Evolutionary conservation across 805 yeast species (phyloP).

Genomic region (Cyberlindnera misumaiensis): DNA sequence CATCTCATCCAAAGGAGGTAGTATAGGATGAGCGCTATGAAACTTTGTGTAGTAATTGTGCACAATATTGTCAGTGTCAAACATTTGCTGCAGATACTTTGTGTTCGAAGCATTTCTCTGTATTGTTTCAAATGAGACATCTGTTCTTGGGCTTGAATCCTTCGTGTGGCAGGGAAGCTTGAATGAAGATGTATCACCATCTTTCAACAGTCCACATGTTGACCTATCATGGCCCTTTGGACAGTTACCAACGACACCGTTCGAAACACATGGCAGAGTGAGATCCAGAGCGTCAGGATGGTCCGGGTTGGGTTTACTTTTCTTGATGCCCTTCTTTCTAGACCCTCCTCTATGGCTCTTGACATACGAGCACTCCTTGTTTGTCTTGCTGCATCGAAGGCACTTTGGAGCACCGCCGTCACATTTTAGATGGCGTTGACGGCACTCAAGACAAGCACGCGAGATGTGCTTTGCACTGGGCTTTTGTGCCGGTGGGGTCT

Average conservation of each 20-base stretch:
- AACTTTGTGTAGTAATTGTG: constrained; percentile 30
- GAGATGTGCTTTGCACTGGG: constrained; percentile 34
- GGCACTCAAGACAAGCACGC: constrained; percentile 45
- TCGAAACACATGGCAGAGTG: constrained; percentile 15
- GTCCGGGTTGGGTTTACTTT: constrained; percentile 4
- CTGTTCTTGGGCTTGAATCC: constrained; percentile 2
- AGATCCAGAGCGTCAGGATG: constrained; percentile 1
- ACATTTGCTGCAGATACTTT: constrained; percentile 1
- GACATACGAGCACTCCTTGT: constrained; percentile 38
- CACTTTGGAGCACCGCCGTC: constrained; percentile 42
- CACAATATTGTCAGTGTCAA: constrained; percentile 8
- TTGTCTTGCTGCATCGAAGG: constrained; percentile 30
- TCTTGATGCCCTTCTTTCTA: constrained; percentile 40
- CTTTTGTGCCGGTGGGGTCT: constrained; percentile 3
- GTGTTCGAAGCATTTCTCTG: not conserved
- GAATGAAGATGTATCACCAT: constrained; percentile 5
- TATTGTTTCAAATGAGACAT: constrained; percentile 8
- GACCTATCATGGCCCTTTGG: constrained; percentile 20
- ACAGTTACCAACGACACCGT: constrained; percentile 11
- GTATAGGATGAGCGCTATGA: constrained; percentile 40
- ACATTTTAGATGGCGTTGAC: constrained; percentile 44
- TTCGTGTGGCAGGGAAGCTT: constrained; percentile 17
- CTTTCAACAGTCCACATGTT: constrained; percentile 16
- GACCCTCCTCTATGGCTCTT: constrained; percentile 50
- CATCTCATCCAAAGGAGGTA: constrained; percentile 35